These are phyloP conservation scores for Paxillus ammoniavirescens DNA, from an alignment of 768 basidiomycete species.

Conservation along the genomic window DNA sequence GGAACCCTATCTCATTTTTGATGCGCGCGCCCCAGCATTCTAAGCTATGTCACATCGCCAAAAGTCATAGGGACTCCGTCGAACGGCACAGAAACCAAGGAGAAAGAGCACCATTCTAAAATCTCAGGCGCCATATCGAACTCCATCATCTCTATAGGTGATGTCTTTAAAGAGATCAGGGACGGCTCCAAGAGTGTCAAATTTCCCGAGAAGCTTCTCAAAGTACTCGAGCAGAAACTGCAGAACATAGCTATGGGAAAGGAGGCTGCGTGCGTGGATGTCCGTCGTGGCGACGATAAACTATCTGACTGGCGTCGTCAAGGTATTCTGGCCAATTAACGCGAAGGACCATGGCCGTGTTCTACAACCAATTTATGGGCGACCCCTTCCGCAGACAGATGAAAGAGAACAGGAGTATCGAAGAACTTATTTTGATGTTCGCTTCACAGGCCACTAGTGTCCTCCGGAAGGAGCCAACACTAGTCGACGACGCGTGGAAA, in stretches of 20 bases:
- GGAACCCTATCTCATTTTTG: constrained; percentile 3
- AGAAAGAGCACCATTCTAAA: constrained; percentile 66
- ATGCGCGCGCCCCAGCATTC: constrained; percentile 45
- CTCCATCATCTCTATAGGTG: constrained; percentile 61
- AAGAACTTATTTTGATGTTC: constrained; percentile 95
- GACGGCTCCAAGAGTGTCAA: constrained; percentile 84
- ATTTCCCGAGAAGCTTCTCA: constrained; percentile 92
- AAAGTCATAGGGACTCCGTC: constrained; percentile 40
- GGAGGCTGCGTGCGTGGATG: constrained; percentile 71
- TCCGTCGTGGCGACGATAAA: constrained; percentile 1
- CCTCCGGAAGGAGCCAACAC: constrained; percentile 84
- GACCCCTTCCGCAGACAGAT: constrained; percentile 85
- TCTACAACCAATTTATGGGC: constrained; percentile 87
- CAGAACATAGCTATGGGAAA: constrained; percentile 93
- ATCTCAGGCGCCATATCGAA: constrained; percentile 60
- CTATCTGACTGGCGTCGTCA: constrained; percentile 2
- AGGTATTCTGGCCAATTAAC: constrained; percentile 91
- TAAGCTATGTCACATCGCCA: constrained; percentile 68
- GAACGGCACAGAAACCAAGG: constrained; percentile 42
- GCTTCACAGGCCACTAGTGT: constrained; percentile 87
- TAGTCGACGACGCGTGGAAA: constrained; percentile 90
- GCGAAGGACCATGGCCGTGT: constrained; percentile 86
- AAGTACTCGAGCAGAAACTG: constrained; percentile 85
- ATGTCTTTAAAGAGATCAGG: constrained; percentile 76
- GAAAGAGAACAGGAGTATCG: constrained; percentile 96